Conservation (phyloP, 2,329 filamentous ascomycete species). For the Venturia carpophila region DNA sequence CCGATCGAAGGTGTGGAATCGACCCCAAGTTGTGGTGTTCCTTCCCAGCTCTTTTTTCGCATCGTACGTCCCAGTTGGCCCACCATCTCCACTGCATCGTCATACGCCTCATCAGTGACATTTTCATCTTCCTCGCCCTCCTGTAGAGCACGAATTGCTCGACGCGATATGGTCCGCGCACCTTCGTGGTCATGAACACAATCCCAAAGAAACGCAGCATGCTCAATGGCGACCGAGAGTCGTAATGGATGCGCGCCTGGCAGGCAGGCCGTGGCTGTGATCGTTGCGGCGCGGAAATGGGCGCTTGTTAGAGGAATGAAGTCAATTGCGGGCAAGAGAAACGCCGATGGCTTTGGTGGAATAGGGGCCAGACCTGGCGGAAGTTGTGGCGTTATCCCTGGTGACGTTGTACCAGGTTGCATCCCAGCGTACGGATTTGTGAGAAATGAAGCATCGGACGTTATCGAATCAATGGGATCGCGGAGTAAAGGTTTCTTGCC, state of each 20-base stretch:
- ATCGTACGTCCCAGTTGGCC: conserved; percentile 82
- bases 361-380: conserved; percentile 25
- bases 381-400: conserved; percentile 21
- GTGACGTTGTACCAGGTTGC: conserved; percentile 35
- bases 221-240: conserved; percentile 84
- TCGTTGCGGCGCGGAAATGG: conserved; percentile 71
- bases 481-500: conserved; percentile 34
- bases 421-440: conserved; percentile 41
- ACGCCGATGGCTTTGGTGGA: conserved; percentile 49
- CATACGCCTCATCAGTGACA: conserved; percentile 92
- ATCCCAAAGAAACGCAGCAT: conserved; percentile 87
- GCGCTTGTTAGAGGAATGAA: conserved; percentile 75
- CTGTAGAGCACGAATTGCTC: conserved; percentile 84
- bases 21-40: conserved; percentile 17
- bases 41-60: conserved; percentile 50
- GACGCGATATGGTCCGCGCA: conserved; percentile 68
- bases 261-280: conserved; percentile 65
- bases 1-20: conserved; percentile 4
- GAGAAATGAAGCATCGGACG: conserved; percentile 43
- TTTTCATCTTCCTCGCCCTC: conserved; percentile 83
- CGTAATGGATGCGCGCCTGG: conserved; percentile 86
- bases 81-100: conserved; percentile 82
- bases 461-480: conserved; percentile 42
- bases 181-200: conserved; percentile 75
- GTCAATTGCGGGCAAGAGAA: conserved; percentile 70